A percentile compares a stretch with the other conserved stretches of the same genome.
Conservation (phyloP, 192 early-diverging fungal genomes). For the Kappamyces sp. region DNA sequence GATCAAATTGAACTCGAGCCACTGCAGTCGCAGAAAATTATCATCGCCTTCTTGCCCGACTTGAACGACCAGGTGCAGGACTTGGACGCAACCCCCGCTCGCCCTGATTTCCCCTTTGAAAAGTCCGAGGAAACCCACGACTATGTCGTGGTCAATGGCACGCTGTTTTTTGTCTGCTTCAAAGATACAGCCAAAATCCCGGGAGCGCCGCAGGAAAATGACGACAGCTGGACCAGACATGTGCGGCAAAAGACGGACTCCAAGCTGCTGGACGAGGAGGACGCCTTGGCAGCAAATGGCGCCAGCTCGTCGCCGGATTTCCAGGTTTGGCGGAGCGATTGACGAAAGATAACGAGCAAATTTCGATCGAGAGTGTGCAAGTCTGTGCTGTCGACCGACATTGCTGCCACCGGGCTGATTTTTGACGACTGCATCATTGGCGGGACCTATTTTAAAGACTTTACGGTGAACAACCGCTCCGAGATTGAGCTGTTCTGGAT, state of each 20-base stretch:
- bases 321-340: neutral
- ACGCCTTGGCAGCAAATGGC: slow-evolving; percentile 5
- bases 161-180: slow-evolving; percentile 79
- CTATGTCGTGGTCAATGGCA: slow-evolving; percentile 73
- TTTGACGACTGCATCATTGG: slow-evolving; percentile 94
- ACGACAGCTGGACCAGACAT: neutral
- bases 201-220: neutral
- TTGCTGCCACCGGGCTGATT: slow-evolving; percentile 83
- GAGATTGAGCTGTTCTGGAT: slow-evolving; percentile 88
- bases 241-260: slow-evolving; percentile 1
- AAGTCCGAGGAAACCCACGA: slow-evolving; percentile 58
- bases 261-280: slow-evolving; percentile 6
- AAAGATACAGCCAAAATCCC: slow-evolving; percentile 17
- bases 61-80: slow-evolving; percentile 31
- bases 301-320: slow-evolving; percentile 5
- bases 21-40: slow-evolving; percentile 61
- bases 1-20: slow-evolving; percentile 62
- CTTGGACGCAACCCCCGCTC: slow-evolving; percentile 18
- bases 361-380: slow-evolving; percentile 80
- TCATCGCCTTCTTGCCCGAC: slow-evolving; percentile 76
- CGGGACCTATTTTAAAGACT: slow-evolving; percentile 82
- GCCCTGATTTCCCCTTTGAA: slow-evolving; percentile 22
- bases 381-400: slow-evolving; percentile 88
- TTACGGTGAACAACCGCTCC: slow-evolving; percentile 76
- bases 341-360: slow-evolving; percentile 53